Conservation (phyloP, 1,139 yeast species). For the Suhomyces coccinellae region DNA sequence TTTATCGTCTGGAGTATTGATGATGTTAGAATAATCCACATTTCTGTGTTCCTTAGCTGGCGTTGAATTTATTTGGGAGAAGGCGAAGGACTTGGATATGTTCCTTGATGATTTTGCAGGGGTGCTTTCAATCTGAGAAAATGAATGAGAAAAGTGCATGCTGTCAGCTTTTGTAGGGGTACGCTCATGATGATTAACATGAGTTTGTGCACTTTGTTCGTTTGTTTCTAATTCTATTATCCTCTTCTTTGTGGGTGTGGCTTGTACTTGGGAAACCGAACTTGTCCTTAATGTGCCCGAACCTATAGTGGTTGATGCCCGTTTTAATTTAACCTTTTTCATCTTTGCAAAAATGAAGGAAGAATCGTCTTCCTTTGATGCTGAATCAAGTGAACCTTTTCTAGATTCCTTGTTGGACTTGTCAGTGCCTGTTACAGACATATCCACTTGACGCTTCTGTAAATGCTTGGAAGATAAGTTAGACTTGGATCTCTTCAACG, state of each 20-base stretch:
- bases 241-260: slow-evolving; percentile 26
- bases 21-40: slow-evolving; percentile 1
- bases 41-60: slow-evolving; percentile 9
- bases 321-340: slow-evolving; percentile 19
- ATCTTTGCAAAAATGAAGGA: slow-evolving; percentile 33
- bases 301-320: background rate
- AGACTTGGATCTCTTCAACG: slow-evolving; percentile 44
- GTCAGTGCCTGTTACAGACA: slow-evolving; percentile 22
- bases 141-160: background rate
- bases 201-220: background rate
- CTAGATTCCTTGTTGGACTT: slow-evolving; percentile 5
- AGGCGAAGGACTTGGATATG: background rate
- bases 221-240: slow-evolving; percentile 2
- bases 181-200: background rate
- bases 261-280: slow-evolving; percentile 22
- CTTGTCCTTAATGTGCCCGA: background rate
- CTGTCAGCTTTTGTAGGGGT: background rate
- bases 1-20: slow-evolving; percentile 13
- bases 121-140: slow-evolving; percentile 5
- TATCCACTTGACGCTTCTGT: slow-evolving; percentile 50
- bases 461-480: slow-evolving; percentile 43
- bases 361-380: slow-evolving; percentile 7
- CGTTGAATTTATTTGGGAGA: slow-evolving; percentile 4
- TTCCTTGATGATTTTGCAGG: background rate
- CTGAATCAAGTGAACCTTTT: background rate